Evolutionary conservation across 345 rosid species (phyloP).

Genomic region (Chamaenerion angustifolium): DNA sequence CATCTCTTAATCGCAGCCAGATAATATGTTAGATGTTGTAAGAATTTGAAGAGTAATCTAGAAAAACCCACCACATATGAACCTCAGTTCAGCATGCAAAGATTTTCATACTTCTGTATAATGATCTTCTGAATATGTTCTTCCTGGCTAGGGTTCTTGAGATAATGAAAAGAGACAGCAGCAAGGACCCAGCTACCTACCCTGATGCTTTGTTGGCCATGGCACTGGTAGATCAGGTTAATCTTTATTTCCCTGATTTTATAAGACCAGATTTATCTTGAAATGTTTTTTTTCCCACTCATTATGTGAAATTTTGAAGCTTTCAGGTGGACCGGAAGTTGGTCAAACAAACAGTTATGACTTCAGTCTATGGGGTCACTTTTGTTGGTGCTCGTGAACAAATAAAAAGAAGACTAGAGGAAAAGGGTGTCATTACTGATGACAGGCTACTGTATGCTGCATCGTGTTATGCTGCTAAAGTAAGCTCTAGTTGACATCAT

Average conservation of each 20-base stretch:
- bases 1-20: too few relatives aligned
- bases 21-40: too few relatives aligned
- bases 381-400: constrained; percentile 97
- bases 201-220: constrained; percentile 70
- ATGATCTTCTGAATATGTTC: constrained; percentile 1
- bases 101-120: neutral
- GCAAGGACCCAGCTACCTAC: constrained; percentile 54
- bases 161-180: constrained; percentile 72
- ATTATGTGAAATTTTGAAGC: constrained; percentile 11
- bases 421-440: constrained; percentile 75
- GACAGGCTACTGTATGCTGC: constrained; percentile 66
- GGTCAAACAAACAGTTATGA: constrained; percentile 97
- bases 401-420: constrained; percentile 82
- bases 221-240: constrained; percentile 68
- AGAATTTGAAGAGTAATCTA: too few relatives aligned
- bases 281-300: constrained; percentile 4
- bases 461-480: constrained; percentile 89
- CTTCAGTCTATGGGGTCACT: constrained; percentile 98
- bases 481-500: constrained; percentile 17
- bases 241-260: constrained; percentile 9
- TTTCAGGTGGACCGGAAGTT: constrained; percentile 89
- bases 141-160: constrained; percentile 57
- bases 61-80: too few relatives aligned
- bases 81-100: constrained; percentile 46
- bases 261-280: neutral